Evolutionary conservation across 768 basidiomycete genomes (phyloP), one percentile per base, ranked within the genome.

Genomic region (Tylopilus plumbeoviolaceoides): DNA sequence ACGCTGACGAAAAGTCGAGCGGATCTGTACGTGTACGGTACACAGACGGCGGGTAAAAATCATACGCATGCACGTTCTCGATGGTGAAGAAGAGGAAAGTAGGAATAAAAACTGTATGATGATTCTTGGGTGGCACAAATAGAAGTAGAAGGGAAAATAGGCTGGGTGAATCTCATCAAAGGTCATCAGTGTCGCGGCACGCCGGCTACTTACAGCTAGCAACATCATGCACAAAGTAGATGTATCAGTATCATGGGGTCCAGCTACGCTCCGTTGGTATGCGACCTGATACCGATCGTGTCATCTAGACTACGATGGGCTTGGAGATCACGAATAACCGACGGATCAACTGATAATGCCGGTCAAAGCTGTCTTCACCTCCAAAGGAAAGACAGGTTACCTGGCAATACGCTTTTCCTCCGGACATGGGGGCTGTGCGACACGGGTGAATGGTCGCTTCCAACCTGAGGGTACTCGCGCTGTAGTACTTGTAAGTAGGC

Each of bases 401-500:
- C 87, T 73, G 93, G 95, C 56, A 98, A 77, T 44, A 95, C 94
- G 63, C 92, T 95, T 77, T 94, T 97, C 70, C 95, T 81, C 61
- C 95, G 84, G 31, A 95, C 83, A 72, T 99, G 95, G 49, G 93
- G 78, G 41, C 85, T 82, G 53, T 76, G 73, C 50, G 79, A 71
- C 57, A 77, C 70, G 28, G 82, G 75, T 43, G 81, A 80, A 61
- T 82, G 81, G 53, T 84, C 80, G 59, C 79, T 73, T 55, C 78
- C 80, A 48, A 85, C 74, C 61, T 86, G 86, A 48, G 85, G 86
- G 63, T 84, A 78, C 54, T 82, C 80, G 63, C 79, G 78, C 87
- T 89, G 57, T 59, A 65, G 45, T 44, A 58, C 45, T 11, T 41
- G 57, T 61, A 61, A 63, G 63, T 56, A 56, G 42, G 46, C 51